Base-by-base conservation (phyloP, 2,329 filamentous ascomycete genomes). In the Cladosporium velox region DNA sequence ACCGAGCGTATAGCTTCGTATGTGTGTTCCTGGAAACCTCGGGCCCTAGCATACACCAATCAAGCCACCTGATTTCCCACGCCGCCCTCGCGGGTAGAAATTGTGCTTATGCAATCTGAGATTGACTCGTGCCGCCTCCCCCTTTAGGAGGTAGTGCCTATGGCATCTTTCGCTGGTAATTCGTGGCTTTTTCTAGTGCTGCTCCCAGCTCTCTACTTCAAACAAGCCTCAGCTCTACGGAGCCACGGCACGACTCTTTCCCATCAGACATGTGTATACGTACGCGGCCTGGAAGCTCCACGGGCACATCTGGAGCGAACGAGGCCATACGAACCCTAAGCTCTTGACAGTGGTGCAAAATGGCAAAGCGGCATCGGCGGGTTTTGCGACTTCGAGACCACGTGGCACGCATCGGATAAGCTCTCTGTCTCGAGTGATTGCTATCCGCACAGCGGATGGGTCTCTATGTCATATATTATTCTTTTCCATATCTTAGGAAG, bases 171-270 rank as follows among this genome's bases (percentile, higher is more conserved):
- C 52, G 52, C 52, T 24, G 52, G 10, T 55, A 11, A 55, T 55
- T 55, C 28, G 52, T 55, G 52, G 52, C 52, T 55, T 34, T 21
- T 34, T 15, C 52, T 55, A 55, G 52, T 32, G 52, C 32, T 55
- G 28, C 8, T 14, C 52, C 18, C 32, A 8, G 24, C 30, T 12
- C 52, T 55, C n/a, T 55, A 55, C n/a, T 18, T 34, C 52, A 55
- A 34, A 55, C 52, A 55, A 55, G 15, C 30, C 26, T 26, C 7
- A 55, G 28, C 52, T 55, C 52, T 12, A 32, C 28, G 52, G 26
- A 55, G n/a, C 21, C 21, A 32, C 52, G 52, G 52, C 26, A 55
- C 52, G 52, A 21, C 18, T n/a, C 11, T 21, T 47, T 30, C 28
- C 6, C 28, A 30, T 30, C 28, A 30, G 2, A 24, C 52, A 55